Base-by-base conservation (phyloP, 2,329 filamentous ascomycete genomes). In the Aspergillus nomiae region DNA sequence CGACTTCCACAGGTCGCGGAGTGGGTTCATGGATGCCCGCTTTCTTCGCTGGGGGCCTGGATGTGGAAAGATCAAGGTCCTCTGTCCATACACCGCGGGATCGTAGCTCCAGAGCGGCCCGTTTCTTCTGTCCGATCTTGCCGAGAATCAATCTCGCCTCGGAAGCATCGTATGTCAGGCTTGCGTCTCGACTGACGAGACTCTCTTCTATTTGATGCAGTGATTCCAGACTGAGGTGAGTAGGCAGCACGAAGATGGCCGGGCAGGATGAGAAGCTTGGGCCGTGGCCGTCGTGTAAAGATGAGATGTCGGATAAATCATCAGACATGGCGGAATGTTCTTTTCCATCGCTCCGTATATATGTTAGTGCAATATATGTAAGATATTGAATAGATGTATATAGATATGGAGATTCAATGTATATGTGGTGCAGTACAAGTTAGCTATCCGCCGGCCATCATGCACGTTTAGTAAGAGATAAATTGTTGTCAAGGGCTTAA, bases 41-140 rank as follows among this genome's bases (percentile, higher is more conserved):
- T 46, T 72, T 69, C 61, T 80, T 80, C 4, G 41, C 43, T 8
- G 73, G 68, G 2, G 69, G 69, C 30, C 69, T 51, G 11, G 34
- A 19, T 9, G 5, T 46, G 0, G 56, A 32, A 19, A n/a, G 10
- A 41, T 30, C 30, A 9, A 71, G 59, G 56, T 82, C 77, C 58
- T 83, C 75, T 48, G 79, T 81, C 74, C 76, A 80, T 2, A 97
- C 69, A 16, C 87, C 89, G 53, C 87, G 84, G 8, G 86, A 84
- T 59, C 92, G 85, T 64, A 98, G 80, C 77, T 98, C 94, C 69
- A 96, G 89, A 54, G 86, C 83, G 0, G 92, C 92, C 21, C 94
- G 85, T 70, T 87, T 85, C 67, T 86, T 89, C 60, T 87, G 89
- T 0, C 83, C 83, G 38, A 96, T 84, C 67, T 89, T 92, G 2